These are phyloP conservation scores for Spathaspora hagerdaliae DNA, from an alignment of 805 yeast species.

Conservation along the genomic window DNA sequence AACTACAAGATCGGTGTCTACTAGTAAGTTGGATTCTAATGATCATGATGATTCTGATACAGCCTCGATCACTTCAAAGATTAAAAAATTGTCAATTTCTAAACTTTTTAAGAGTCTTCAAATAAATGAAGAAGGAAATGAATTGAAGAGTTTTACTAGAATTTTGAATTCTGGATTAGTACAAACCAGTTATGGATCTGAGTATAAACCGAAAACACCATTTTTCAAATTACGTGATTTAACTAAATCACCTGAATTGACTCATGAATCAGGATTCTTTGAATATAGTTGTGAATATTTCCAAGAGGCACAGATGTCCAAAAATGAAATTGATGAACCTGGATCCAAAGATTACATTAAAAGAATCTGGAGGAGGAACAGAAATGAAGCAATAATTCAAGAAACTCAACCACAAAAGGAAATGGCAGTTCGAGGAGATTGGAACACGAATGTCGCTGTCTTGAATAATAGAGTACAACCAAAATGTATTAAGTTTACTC, in stretches of 20 bases:
- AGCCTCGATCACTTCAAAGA: conserved; percentile 29
- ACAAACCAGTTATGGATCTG: conserved; percentile 35
- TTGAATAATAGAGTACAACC: conserved; percentile 79
- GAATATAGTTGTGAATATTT: conserved; percentile 85
- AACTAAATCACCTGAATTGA: conserved; percentile 40
- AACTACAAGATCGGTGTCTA: conserved; percentile 26
- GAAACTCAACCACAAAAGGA: conserved; percentile 90
- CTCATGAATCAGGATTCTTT: conserved; percentile 59
- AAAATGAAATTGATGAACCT: conserved; percentile 81
- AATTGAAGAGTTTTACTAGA: conserved; percentile 32
- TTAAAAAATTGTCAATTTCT: conserved; percentile 29
- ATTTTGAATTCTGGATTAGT: conserved; percentile 35
- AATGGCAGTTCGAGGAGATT: conserved; percentile 75
- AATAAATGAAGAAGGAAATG: conserved; percentile 36
- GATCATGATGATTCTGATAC: conserved; percentile 12
- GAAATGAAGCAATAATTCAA: conserved; percentile 82
- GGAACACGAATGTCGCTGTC: conserved; percentile 62
- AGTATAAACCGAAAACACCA: conserved; percentile 55
- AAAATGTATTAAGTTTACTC: conserved; percentile 73
- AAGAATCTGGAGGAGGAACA: conserved; percentile 81
- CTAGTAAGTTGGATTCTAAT: conserved; percentile 11
- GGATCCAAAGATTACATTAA: conserved; percentile 84
- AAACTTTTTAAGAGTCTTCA: conserved; percentile 34
- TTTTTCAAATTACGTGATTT: conserved; percentile 41
- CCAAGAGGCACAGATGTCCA: conserved; percentile 93